Conservation (phyloP, 257 asterid species). For the Solanum acaule region DNA sequence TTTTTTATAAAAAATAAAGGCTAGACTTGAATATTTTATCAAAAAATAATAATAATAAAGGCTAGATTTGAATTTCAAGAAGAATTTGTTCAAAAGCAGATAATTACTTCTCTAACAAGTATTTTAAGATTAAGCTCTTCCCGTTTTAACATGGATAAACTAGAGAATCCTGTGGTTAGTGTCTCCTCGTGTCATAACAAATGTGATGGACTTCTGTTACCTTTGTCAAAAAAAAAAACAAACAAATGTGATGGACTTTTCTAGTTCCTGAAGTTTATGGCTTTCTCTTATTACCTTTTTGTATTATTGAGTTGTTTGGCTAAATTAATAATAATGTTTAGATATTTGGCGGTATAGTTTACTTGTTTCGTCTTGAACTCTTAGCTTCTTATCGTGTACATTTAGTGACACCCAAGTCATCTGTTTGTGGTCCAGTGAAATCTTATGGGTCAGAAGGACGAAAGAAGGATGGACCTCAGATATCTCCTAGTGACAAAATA, state of each 20-base stretch:
- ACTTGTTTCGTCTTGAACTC: neutral
- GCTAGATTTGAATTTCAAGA: neutral
- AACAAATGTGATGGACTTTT: neutral
- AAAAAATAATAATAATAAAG: neutral
- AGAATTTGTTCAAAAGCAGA: neutral
- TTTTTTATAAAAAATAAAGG: neutral
- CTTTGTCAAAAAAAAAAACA: no score
- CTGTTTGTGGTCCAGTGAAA: slow-evolving; percentile 14
- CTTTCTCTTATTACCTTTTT: neutral
- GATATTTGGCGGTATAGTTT: neutral
- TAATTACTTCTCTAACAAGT: neutral
- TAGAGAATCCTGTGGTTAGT: neutral
- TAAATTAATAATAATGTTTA: neutral
- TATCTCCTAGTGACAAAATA: slow-evolving; percentile 12
- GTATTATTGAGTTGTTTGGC: neutral
- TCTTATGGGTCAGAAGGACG: slow-evolving; percentile 28
- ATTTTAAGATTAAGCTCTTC: neutral
- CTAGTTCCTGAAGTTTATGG: neutral
- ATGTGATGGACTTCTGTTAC: neutral
- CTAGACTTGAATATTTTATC: neutral
- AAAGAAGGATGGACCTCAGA: slow-evolving; percentile 10
- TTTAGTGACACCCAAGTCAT: neutral
- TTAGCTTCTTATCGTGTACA: neutral
- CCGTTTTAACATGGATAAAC: neutral
- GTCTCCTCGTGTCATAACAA: neutral